Base-by-base conservation (phyloP, 2,329 filamentous ascomycete species). In the Exserohilum rostratum region DNA sequence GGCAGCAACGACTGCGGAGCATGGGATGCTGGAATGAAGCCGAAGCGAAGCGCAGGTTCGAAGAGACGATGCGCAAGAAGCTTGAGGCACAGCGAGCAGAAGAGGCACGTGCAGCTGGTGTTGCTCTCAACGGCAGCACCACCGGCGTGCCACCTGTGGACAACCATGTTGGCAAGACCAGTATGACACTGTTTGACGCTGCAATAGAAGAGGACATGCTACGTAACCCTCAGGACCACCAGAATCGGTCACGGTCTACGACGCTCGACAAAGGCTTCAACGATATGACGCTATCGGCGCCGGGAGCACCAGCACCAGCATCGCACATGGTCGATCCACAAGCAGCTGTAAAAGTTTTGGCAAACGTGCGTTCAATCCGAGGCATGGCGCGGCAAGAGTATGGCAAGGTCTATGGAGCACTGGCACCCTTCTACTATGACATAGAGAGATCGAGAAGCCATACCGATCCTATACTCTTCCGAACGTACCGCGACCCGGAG, bases 1-100 rank as follows among this genome's bases (percentile, higher is more conserved):
- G 95, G 95, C 90, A 98, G 34, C 87, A 90, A 60, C 85, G 90
- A 60, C 77, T 99, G 50, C 90, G 90, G 72, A 87, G 84, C 54
- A 96, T 99, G 87, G 90, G 89, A 2, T 89, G 90, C 63, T 99
- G 95, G 95, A 89, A 96, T 69, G 95, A 99, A 72, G 76, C 80
- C 3, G 93, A 96, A 72, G 95, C 95, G 4, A 84, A 93, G 57
- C 87, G 85, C 64, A 81, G 90, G 48, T 90, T 91, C 47, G 93
- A 97, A 58, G 88, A 93, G 20, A 83, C 84, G 6, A 82, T 80
- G 74, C 77, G 73, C 64, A 74, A 75, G 60, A 81, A 77, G 69
- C 80, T 86, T 18, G 88, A 91, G 57, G 82, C 84, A 2, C 79
- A 82, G 62, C 74, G 71, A 53, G 71, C 69, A 13, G 77, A 78